Evolutionary conservation across 805 yeast genomes (phyloP), one percentile per base, ranked within the genome.

Genomic region (Cyberlindnera mrakii): DNA sequence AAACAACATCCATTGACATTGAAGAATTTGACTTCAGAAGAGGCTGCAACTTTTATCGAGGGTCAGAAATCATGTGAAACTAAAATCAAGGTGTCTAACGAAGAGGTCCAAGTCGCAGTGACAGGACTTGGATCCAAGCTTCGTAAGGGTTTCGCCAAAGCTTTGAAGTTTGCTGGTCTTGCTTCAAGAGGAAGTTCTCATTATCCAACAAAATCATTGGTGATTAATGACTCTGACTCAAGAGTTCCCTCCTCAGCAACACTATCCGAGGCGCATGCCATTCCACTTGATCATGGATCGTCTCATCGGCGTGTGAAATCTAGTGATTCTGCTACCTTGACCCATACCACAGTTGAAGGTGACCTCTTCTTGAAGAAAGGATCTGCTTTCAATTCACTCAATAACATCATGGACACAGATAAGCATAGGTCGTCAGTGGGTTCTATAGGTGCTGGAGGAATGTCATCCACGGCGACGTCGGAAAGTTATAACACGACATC

Each of bases 91-190:
- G 81, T 84, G 7, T 71, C 82, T 3, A 74, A 70, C 37, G 82
- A 80, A 44, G 96, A 88, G 46, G 73, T 85, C 7, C 75, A 80
- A 48, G 75, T 78, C 47, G 96, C 96, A 1, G 88, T 88, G 3
- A 74, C 81, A 30, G 96, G 96, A n/a, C 72, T 88, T 39, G 90
- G 89, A 7, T 74, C 78, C 40, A 71, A 81, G 42, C 70, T 87
- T 35, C 77, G 49, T 9, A 51, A 51, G 33, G 52, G 60, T 3
- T 44, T 57, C 32, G 59, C 53, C 6, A 55, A 50, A 35, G 62
- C 62, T 5, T 40, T 58, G 44, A 51, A 54, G 35, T 47, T 57
- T 37, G 56, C 61, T 10, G 56, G 59, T 2, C 30, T 48, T 6
- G 29, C 44, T 9, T 17, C 33, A 20, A 27, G n/a, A 25, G 17